Conservation (phyloP, 371 early-diverging fungal genomes). For the Mucor plumbeus region DNA sequence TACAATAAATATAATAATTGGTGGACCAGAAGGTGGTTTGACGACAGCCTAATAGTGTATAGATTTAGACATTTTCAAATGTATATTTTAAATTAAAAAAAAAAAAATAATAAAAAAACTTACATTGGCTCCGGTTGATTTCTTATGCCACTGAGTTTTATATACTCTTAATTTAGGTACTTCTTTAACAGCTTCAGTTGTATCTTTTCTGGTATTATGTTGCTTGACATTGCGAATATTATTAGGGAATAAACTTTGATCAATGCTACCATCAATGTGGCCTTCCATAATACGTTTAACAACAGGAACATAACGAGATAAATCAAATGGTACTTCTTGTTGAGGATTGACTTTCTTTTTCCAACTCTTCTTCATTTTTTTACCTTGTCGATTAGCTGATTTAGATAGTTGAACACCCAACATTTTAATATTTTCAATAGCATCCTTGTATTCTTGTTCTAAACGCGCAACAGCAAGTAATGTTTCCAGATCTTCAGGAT, state of each 20-base stretch:
- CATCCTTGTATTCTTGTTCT: constrained; percentile 73
- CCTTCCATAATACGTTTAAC: constrained; percentile 65
- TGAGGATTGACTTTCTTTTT: constrained; percentile 41
- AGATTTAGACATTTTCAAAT: background rate
- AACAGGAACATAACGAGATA: constrained; percentile 75
- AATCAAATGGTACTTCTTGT: constrained; percentile 67
- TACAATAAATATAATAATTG: constrained; percentile 80
- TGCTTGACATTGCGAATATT: constrained; percentile 57
- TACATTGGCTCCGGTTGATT: constrained; percentile 39
- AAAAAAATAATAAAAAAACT: background rate
- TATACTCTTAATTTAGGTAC: constrained; percentile 51
- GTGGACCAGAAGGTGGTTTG: constrained; percentile 58
- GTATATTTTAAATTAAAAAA: background rate
- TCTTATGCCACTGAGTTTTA: constrained; percentile 65
- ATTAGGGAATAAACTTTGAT: constrained; percentile 63
- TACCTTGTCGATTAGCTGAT: constrained; percentile 44
- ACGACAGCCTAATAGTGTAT: constrained; percentile 35
- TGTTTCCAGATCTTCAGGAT: constrained; percentile 69
- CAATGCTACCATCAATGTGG: constrained; percentile 64
- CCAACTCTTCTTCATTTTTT: constrained; percentile 52
- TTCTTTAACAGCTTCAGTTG: constrained; percentile 36
- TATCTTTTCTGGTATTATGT: constrained; percentile 35
- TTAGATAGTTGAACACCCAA: constrained; percentile 69
- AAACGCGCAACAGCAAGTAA: constrained; percentile 80
- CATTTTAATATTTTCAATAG: constrained; percentile 75